phyloP scores from a whole-genome alignment of 345 rosid species.

The Firmiana major region DNA sequence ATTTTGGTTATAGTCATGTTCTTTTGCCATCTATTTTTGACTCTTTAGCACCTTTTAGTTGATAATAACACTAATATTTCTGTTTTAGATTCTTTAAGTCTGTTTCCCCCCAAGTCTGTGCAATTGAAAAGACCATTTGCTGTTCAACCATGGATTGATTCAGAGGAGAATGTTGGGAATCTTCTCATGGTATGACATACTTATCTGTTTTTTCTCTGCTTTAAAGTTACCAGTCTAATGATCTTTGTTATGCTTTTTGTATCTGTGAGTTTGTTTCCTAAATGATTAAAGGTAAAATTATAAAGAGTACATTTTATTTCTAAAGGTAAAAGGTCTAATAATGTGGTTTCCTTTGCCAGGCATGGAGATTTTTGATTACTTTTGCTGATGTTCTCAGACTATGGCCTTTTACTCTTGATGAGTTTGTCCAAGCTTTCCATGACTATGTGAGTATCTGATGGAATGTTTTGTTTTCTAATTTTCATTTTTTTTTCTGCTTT shows the following conservation, averaged over 20 bases:
- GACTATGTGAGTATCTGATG: constrained; percentile 69
- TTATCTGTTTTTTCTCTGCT: constrained; percentile 1
- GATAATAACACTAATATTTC: constrained; percentile 14
- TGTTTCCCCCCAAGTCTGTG: constrained; percentile 67
- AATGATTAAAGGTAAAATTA: constrained; percentile 1
- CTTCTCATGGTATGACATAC: constrained; percentile 79
- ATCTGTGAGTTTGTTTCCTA: neutral
- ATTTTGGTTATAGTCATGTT: neutral
- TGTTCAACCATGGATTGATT: constrained; percentile 81
- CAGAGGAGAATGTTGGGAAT: constrained; percentile 82
- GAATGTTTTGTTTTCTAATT: neutral
- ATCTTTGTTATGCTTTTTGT: constrained; percentile 5
- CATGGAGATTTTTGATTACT: constrained; percentile 85
- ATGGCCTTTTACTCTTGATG: constrained; percentile 98
- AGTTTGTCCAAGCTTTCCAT: constrained; percentile 96
- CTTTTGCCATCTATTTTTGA: neutral
- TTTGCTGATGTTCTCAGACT: constrained; percentile 91
- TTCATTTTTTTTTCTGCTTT: constrained; percentile 11
- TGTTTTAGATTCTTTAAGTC: constrained; percentile 60
- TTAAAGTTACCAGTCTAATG: neutral
- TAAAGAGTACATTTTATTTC: neutral
- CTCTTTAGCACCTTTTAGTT: neutral
- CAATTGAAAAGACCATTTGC: constrained; percentile 72
- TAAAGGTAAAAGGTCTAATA: constrained; percentile 8
- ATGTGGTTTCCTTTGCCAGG: constrained; percentile 47